phyloP scores from a whole-genome alignment of 371 early-diverging fungal genomes.

The Syncephalis fuscata region DNA sequence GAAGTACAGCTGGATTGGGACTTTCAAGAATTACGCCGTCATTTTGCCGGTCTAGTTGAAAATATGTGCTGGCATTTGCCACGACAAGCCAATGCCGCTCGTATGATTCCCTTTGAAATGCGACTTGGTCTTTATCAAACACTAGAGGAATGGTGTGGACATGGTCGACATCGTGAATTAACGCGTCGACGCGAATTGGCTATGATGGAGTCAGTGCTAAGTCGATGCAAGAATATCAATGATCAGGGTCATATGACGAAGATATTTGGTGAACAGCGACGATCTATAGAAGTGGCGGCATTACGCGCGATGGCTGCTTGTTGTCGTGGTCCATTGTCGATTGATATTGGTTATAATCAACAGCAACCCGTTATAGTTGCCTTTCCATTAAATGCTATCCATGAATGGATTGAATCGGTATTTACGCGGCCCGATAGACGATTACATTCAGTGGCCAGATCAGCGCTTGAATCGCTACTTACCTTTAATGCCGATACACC shows the following conservation, averaged over 20 bases:
- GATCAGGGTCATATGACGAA: conserved; percentile 43
- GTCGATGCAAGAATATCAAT: conserved; percentile 48
- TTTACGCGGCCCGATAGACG: conserved; percentile 43
- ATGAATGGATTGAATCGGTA: conserved; percentile 43
- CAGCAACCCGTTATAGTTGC: too few relatives aligned
- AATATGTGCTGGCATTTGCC: conserved; percentile 33
- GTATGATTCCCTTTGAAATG: conserved; percentile 58
- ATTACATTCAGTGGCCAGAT: conserved; percentile 28
- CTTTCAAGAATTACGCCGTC: conserved; percentile 66
- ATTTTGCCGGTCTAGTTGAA: conserved; percentile 75
- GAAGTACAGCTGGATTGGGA: conserved; percentile 76
- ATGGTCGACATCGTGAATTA: conserved; percentile 41
- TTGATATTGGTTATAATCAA: too few relatives aligned
- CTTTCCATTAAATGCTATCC: too few relatives aligned
- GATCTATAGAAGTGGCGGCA: conserved; percentile 57
- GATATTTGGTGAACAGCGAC: conserved; percentile 60
- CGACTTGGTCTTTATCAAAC: conserved; percentile 59
- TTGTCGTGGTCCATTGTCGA: conserved; percentile 14
- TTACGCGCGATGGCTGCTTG: conserved; percentile 77
- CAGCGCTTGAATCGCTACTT: conserved; percentile 44
- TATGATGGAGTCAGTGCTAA: conserved; percentile 56
- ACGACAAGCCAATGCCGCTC: conserved; percentile 5
- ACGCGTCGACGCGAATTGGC: conserved; percentile 53
- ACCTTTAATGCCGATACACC: conserved; percentile 47
- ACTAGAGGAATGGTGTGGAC: conserved; percentile 89